These are phyloP conservation scores for Mucor piriformis DNA, from an alignment of 371 early-diverging fungal species.

Conservation along the genomic window DNA sequence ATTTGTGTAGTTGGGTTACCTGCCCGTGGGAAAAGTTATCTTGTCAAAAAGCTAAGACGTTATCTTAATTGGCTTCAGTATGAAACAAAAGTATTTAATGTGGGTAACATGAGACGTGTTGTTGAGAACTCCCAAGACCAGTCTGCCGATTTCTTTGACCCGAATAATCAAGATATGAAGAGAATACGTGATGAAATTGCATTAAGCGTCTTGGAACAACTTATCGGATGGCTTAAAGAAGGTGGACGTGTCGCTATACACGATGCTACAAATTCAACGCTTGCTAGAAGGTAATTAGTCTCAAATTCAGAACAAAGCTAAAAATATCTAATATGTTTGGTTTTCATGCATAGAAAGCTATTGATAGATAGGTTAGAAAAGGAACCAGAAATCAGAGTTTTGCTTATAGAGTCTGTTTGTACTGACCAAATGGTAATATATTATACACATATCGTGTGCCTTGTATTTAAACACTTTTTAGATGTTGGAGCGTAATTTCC, in stretches of 20 bases:
- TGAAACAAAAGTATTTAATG: conserved; percentile 80
- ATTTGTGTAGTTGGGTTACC: conserved; percentile 85
- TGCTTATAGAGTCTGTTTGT: conserved; percentile 80
- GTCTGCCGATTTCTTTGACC: conserved; percentile 76
- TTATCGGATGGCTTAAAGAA: conserved; percentile 73
- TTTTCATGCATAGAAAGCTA: conserved; percentile 38
- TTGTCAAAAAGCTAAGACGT: conserved; percentile 83
- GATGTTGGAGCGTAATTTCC: conserved; percentile 76
- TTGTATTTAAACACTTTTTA: conserved; percentile 2
- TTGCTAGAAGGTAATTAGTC: conserved; percentile 61
- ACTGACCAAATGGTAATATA: conserved; percentile 56
- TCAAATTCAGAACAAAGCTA: no score
- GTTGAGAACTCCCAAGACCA: conserved; percentile 50
- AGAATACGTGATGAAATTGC: conserved; percentile 76
- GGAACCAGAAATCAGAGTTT: conserved; percentile 58
- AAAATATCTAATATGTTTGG: no score
- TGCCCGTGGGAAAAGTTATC: conserved; percentile 88
- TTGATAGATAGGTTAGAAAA: conserved; percentile 65
- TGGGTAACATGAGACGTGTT: conserved; percentile 81
- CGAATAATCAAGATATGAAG: conserved; percentile 68
- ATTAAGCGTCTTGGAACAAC: conserved; percentile 77
- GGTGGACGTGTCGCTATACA: conserved; percentile 84
- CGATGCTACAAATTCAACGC: conserved; percentile 89
- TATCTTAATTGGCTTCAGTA: conserved; percentile 76
- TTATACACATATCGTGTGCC: neutral